phyloP scores from a whole-genome alignment of 1,284 basidiomycete genomes.

The Porodaedalea pini region DNA sequence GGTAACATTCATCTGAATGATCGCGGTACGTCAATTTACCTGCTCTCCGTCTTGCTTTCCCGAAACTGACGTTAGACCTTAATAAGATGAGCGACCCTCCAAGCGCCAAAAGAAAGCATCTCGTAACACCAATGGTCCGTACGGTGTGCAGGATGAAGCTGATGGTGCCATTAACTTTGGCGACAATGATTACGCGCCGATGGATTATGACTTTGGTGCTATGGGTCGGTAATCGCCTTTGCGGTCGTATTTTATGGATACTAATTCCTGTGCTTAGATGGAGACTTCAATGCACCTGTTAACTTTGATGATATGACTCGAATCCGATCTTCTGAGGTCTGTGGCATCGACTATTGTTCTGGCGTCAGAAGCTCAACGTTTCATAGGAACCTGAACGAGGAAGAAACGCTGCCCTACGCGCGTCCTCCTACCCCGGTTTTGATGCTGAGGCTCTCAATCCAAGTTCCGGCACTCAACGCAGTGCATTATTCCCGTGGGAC shows the following conservation, averaged over 20 bases:
- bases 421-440: constrained; percentile 45
- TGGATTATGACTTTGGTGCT: constrained; percentile 10
- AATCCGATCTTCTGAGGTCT: constrained; percentile 66
- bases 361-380: not conserved
- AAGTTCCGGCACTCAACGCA: constrained; percentile 54
- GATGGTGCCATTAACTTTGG: not conserved
- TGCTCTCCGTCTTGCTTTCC: not conserved
- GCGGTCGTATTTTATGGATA: not conserved
- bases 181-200: constrained; percentile 1
- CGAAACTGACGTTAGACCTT: not conserved
- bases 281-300: constrained; percentile 1
- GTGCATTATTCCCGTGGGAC: constrained; percentile 78
- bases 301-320: constrained; percentile 27
- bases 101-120: constrained; percentile 3
- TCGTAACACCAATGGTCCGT: not conserved
- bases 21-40: constrained; percentile 27
- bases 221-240: not conserved
- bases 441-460: constrained; percentile 37
- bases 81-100: not conserved
- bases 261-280: not conserved
- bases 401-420: constrained; percentile 51
- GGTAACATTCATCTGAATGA: constrained; percentile 43
- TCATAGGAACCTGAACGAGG: constrained; percentile 74
- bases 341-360: not conserved
- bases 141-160: not conserved